Percentiles rank a stretch among this genome's conserved stretches.
phyloP scores from a whole-genome alignment of 257 asterid genomes.

The Solanum neorickii region DNA sequence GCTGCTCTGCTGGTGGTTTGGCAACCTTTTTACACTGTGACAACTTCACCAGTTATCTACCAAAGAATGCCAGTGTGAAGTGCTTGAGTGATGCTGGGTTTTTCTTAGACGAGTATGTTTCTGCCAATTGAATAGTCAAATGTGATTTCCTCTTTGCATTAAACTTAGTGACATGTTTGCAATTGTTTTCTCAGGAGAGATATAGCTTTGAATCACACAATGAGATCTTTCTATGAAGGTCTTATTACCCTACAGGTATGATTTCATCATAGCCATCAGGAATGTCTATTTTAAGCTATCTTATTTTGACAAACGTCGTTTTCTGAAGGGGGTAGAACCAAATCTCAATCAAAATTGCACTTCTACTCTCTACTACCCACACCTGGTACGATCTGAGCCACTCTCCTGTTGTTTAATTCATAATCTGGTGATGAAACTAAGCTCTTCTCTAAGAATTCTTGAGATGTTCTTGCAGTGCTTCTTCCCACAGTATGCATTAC shows the following conservation, averaged over 20 bases:
- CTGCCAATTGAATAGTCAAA: neutral
- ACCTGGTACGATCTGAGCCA: slow-evolving; percentile 30
- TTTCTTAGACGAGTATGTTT: slow-evolving; percentile 72
- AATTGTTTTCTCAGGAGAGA: slow-evolving; percentile 46
- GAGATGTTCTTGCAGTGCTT: slow-evolving; percentile 54
- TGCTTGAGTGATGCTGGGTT: slow-evolving; percentile 95
- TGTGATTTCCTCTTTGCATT: neutral
- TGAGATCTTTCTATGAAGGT: slow-evolving; percentile 50
- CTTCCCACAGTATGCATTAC: slow-evolving; percentile 80
- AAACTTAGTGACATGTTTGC: neutral
- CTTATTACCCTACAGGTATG: slow-evolving; percentile 63
- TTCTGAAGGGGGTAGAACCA: slow-evolving; percentile 45
- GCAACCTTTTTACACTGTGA: slow-evolving; percentile 85
- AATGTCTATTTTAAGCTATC: neutral
- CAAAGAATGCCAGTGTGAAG: slow-evolving; percentile 69
- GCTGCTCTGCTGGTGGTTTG: slow-evolving; percentile 97
- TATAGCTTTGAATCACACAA: slow-evolving; percentile 53
- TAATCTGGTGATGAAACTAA: neutral
- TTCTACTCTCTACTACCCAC: slow-evolving; percentile 26
- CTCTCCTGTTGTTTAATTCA: neutral
- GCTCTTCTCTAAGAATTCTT: neutral
- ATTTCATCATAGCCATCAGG: neutral
- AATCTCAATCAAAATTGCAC: slow-evolving; percentile 69
- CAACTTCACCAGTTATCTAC: slow-evolving; percentile 53
- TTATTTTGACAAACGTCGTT: neutral